Evolutionary conservation across 208 protist genomes (phyloP).

Genomic region (Jaenimonas drosophilae): DNA sequence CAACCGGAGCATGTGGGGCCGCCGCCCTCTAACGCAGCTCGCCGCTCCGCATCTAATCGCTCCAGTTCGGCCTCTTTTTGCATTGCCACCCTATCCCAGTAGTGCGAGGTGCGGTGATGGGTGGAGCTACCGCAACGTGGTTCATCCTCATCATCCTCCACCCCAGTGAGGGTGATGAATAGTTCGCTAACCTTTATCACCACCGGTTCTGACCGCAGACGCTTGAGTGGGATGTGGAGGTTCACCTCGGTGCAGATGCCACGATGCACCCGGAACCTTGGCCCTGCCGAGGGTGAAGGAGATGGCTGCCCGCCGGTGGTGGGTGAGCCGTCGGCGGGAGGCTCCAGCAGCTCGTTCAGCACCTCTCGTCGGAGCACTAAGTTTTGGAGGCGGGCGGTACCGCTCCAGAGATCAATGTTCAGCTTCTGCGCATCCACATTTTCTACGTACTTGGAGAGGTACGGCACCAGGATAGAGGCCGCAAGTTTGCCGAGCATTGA

Average conservation of each 20-base stretch:
- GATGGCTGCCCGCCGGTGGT: background rate
- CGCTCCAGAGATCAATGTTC: conserved; percentile 71
- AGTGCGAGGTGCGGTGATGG: background rate
- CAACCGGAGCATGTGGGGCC: background rate
- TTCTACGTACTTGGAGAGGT: conserved; percentile 74
- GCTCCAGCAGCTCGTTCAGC: conserved; percentile 44
- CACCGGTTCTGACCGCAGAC: conserved; percentile 75
- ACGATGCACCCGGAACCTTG: conserved; percentile 35
- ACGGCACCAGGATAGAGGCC: conserved; percentile 72
- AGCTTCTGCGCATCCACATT: conserved; percentile 78
- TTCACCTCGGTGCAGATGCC: conserved; percentile 76
- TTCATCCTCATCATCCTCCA: conserved; percentile 1
- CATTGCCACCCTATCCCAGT: background rate
- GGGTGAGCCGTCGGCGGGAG: background rate
- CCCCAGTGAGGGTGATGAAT: conserved; percentile 39
- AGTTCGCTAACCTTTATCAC: conserved; percentile 72
- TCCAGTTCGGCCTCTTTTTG: too few species aligned
- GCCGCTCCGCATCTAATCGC: conserved; percentile 69
- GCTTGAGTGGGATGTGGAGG: conserved; percentile 62
- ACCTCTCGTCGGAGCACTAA: conserved; percentile 53
- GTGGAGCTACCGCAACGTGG: background rate
- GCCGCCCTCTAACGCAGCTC: conserved; percentile 19
- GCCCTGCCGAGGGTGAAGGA: background rate
- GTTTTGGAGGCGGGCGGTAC: conserved; percentile 70
- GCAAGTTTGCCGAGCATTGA: conserved; percentile 82